phyloP scores from a whole-genome alignment of 164 flowering plant species.

The Vitis labrusca region DNA sequence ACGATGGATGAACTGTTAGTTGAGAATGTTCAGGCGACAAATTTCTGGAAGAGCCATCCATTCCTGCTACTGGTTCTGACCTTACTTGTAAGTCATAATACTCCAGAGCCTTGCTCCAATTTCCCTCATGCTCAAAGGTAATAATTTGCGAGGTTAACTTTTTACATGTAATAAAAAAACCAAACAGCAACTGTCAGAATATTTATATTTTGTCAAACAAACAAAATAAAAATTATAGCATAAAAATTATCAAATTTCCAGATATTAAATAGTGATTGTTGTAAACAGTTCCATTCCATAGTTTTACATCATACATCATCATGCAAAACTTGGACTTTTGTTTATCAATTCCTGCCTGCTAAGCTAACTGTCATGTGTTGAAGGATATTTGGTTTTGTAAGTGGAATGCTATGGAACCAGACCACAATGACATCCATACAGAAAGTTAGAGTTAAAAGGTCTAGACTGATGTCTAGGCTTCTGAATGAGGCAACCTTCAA shows the following conservation, averaged over 20 bases:
- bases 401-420: no score
- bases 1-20: conserved; percentile 11
- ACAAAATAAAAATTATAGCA: background rate
- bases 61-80: conserved; percentile 35
- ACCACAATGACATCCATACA: no score
- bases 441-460: no score
- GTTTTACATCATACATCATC: background rate
- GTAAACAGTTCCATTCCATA: background rate
- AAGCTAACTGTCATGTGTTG: background rate
- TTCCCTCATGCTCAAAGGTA: conserved; percentile 94
- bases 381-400: no score
- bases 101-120: conserved; percentile 96
- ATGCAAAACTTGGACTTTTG: background rate
- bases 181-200: no score
- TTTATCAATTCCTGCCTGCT: background rate
- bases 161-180: background rate
- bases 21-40: conserved; percentile 22
- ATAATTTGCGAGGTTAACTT: conserved; percentile 79
- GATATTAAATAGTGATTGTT: background rate
- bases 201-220: background rate
- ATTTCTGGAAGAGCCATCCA: conserved; percentile 19
- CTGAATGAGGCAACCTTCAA: no score
- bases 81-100: conserved; percentile 88
- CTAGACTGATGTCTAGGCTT: no score
- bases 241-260: conserved; percentile 1